Evolutionary conservation across 768 basidiomycete genomes (phyloP).

Genomic region (Russula sp.): DNA sequence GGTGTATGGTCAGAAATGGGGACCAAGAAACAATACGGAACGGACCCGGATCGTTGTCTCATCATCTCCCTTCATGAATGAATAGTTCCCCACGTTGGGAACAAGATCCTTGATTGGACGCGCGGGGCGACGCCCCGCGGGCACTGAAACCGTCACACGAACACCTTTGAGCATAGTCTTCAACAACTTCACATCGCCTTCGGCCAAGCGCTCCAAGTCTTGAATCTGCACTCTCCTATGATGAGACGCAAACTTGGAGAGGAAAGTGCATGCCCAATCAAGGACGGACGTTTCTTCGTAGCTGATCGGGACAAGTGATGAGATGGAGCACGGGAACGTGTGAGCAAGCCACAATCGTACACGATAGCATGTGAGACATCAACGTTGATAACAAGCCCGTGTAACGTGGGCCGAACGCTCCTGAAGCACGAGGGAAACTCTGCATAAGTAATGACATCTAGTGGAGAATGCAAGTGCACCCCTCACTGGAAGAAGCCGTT

Average conservation of each 20-base stretch:
- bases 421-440: conserved; percentile 1
- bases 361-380: conserved; percentile 15
- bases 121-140: conserved; percentile 1
- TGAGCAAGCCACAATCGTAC: not conserved
- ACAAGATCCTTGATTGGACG: conserved; percentile 18
- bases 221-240: not conserved
- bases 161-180: conserved; percentile 9
- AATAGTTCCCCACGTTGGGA: not conserved
- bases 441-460: not conserved
- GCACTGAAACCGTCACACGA: conserved; percentile 10
- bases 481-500: conserved; percentile 20
- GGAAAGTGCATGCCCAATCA: conserved; percentile 13
- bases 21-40: not conserved
- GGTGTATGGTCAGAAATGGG: not conserved
- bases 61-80: conserved; percentile 12
- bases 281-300: conserved; percentile 17
- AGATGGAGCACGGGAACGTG: not conserved
- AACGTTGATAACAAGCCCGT: conserved; percentile 16
- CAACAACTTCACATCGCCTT: conserved; percentile 5
- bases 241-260: conserved; percentile 4
- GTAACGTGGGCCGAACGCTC: conserved; percentile 16
- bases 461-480: not conserved
- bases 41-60: conserved; percentile 13
- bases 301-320: not conserved
- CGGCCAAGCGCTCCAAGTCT: conserved; percentile 8